Evolutionary conservation across 2,329 filamentous ascomycete species (phyloP).

Genomic region (Podosphaera xanthii): DNA sequence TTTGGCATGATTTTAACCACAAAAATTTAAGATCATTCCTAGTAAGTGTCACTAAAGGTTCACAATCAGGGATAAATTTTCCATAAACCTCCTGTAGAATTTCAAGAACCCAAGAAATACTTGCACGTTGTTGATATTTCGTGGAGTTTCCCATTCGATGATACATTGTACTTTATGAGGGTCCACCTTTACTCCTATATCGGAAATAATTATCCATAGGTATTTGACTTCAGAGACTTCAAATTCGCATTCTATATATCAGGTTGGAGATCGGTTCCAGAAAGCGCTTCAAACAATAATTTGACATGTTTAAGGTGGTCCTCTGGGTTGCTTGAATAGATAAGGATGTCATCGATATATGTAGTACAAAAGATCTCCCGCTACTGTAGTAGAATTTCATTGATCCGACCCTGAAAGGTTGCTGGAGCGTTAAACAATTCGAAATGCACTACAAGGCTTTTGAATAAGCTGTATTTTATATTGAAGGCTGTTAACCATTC

Average conservation of each 20-base stretch:
- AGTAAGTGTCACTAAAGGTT: not conserved
- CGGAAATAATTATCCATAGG: not conserved
- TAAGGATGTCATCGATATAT: not conserved
- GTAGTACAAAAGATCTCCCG: not conserved
- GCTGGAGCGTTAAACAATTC: not conserved
- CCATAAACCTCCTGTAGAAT: conserved; percentile 1
- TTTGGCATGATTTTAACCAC: not conserved
- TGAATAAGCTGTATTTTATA: not conserved
- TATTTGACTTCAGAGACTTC: not conserved
- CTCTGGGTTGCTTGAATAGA: not conserved
- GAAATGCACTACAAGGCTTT: not conserved
- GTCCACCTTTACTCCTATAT: not conserved
- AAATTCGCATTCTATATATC: not conserved
- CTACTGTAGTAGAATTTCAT: not conserved
- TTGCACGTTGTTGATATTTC: not conserved
- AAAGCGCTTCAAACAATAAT: not conserved
- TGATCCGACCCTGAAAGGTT: not conserved
- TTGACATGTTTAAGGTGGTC: not conserved
- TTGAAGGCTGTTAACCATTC: not conserved
- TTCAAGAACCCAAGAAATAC: not conserved
- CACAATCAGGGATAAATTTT: not conserved
- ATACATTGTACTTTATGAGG: not conserved
- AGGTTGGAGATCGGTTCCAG: not conserved
- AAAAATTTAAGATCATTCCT: not conserved
- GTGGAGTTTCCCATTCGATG: not conserved